Evolutionary conservation across 2,329 filamentous ascomycete species (phyloP), one percentile per base, ranked within the genome.

Genomic region (Monosporascus sp.): DNA sequence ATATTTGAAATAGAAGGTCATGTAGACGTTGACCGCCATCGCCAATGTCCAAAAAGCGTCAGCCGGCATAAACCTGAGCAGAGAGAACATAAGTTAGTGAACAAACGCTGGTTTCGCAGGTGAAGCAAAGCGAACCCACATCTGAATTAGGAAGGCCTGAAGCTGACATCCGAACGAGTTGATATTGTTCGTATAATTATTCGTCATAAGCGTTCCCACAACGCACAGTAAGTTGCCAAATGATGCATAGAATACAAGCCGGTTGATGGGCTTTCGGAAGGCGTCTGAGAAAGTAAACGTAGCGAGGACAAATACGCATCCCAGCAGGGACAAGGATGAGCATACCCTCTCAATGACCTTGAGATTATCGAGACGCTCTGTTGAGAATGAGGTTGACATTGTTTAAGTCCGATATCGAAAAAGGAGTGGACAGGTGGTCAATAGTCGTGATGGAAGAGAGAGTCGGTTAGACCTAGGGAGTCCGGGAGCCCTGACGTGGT

Each of bases 241-340:
- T 0, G 87, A 88, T 6, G 90, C 89, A 67, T 88, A 94, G 68
- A 95, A 93, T 9, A 93, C 85, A 0, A 95, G 77, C 18, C 90
- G 80, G 65, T 94, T 94, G 72, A 94, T 91, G n/a, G 89, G 88
- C 65, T 91, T 93, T 63, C 88, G 87, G 66, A 94, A 94, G 5
- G 79, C 78, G 17, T 76, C 78, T 35, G 85, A 89, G n/a, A 70
- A 68, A 31, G 81, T 71, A 64, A 92, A 94, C 3, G 88, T 91
- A 52, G 75, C 61, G 51, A 93, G 83, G 63, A 91, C 87, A 66
- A 92, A 83, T 35, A 85, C 60, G 44, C 85, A 88, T 52, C 88
- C 89, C 2, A 87, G 49, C 0, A 94, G 68, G 1, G 89, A 93
- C 44, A 92, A 70, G 7, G 84, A 77, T 0, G 89, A 92, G 63